Conservation (phyloP, 2,329 filamentous ascomycete species). For the Alternaria viburni region DNA sequence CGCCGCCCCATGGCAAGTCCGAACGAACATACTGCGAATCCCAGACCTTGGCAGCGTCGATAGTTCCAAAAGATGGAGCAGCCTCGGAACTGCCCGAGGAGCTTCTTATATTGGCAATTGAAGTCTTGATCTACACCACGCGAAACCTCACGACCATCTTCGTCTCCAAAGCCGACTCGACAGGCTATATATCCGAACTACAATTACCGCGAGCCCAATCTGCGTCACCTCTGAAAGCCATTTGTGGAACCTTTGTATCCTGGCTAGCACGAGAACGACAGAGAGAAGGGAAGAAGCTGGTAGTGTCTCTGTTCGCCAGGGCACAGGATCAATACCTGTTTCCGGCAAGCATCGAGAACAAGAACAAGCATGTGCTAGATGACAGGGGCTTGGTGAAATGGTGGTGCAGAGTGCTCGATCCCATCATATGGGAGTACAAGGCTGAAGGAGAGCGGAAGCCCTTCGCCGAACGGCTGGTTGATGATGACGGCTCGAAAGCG, state of each 20-base stretch:
- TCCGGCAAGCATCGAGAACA: constrained; percentile 85
- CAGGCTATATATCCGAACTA: constrained; percentile 78
- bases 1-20: constrained; percentile 72
- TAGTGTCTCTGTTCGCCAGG: constrained; percentile 89
- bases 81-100: constrained; percentile 45
- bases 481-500: constrained; percentile 33
- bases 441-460: constrained; percentile 49
- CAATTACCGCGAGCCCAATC: constrained; percentile 55
- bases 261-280: constrained; percentile 73
- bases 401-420: constrained; percentile 91
- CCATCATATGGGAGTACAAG: constrained; percentile 65
- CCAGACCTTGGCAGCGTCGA: constrained; percentile 73
- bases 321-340: constrained; percentile 95
- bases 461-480: constrained; percentile 36
- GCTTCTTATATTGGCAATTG: constrained; percentile 81
- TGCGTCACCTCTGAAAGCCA: constrained; percentile 75
- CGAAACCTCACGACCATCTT: constrained; percentile 84
- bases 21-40: constrained; percentile 86
- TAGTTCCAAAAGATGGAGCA: constrained; percentile 44
- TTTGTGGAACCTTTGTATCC: constrained; percentile 76
- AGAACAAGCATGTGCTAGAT: constrained; percentile 86
- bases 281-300: constrained; percentile 69
- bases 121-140: constrained; percentile 85
- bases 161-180: constrained; percentile 96
- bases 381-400: constrained; percentile 89